Evolutionary conservation across 2,329 filamentous ascomycete genomes (phyloP), one percentile per base, ranked within the genome.

Genomic region (Colletotrichum lentis): DNA sequence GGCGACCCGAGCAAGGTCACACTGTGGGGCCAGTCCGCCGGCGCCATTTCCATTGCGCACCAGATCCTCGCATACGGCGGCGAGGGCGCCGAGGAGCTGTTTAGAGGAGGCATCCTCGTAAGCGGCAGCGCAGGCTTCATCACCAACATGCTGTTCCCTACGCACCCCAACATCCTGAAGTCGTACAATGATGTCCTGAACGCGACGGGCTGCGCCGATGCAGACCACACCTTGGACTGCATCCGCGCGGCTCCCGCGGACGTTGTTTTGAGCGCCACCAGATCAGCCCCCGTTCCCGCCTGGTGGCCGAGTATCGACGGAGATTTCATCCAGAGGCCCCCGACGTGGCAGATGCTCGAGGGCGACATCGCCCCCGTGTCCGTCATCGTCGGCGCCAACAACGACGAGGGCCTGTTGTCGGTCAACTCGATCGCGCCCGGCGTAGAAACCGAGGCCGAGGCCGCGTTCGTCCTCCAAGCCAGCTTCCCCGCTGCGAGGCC

Each of bases 1-100:
- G 86, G 85, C 43, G 82, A 87, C 70, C 79, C 80, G 0, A 69
- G 75, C 5, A 80, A 83, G 46, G 82, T 87, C 16, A 85, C 83
- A 0, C 72, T 85, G 54, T 82, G 81, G 77, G 85, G 83, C 2
- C 72, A 77, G 14, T 83, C 81, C 61, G 84, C 84, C 4, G 84
- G 84, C 46, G 65, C 52, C 18, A 41, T 49, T 5, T 57, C 58
- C 24, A 64, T 68, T 43, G 62, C 27, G 7, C 62, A 64, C 41
- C 65, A 68, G 60, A 49, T 62, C 54, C 43, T 62, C 24, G 60
- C 65, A 5, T 64, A 63, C 47, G 65, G 61, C 20, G 65, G 65
- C n/a, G 31, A 60, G 18, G 39, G 52, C n/a, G 47, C 55, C 24
- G 56, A 59, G 12, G 27, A 52, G 7, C 61, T 68, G 39, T 68